Evolutionary conservation across 2,329 filamentous ascomycete genomes (phyloP).

Genomic region (Chalaropsis ovoidea): DNA sequence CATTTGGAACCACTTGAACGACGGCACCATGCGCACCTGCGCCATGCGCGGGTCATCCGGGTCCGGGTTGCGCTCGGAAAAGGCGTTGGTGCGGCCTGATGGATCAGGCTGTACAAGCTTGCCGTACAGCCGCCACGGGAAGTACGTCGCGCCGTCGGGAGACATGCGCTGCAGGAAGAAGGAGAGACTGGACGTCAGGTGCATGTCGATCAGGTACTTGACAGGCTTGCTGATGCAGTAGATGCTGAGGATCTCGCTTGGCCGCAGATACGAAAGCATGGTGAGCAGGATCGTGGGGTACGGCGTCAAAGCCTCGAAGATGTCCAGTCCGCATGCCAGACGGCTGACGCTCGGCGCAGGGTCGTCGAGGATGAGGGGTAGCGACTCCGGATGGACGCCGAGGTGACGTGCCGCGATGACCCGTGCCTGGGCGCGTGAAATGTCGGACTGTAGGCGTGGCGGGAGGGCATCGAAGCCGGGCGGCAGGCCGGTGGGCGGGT

Average conservation of each 20-base stretch:
- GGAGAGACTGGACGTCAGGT: conserved; percentile 50
- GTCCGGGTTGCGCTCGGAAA: conserved; percentile 27
- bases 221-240: conserved; percentile 56
- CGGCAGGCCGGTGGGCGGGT: conserved; percentile 19
- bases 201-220: conserved; percentile 48
- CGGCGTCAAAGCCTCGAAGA: conserved; percentile 38
- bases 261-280: conserved; percentile 33
- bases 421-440: conserved; percentile 10
- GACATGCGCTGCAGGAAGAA: conserved; percentile 45
- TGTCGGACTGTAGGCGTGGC: conserved; percentile 10
- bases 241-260: conserved; percentile 50
- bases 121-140: conserved; percentile 51
- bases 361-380: conserved; percentile 26
- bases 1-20: conserved; percentile 59
- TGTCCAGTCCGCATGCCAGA: conserved; percentile 32
- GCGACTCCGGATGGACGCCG: conserved; percentile 19
- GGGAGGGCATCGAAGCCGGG: conserved; percentile 21
- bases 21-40: conserved; percentile 46
- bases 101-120: conserved; percentile 52
- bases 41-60: conserved; percentile 16
- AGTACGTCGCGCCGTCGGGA: conserved; percentile 47
- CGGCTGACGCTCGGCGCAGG: neutral
- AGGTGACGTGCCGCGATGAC: conserved; percentile 7
- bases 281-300: conserved; percentile 39
- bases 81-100: conserved; percentile 35